Evolutionary conservation across 208 protist species (phyloP).

Genomic region (Porcisia deanei): DNA sequence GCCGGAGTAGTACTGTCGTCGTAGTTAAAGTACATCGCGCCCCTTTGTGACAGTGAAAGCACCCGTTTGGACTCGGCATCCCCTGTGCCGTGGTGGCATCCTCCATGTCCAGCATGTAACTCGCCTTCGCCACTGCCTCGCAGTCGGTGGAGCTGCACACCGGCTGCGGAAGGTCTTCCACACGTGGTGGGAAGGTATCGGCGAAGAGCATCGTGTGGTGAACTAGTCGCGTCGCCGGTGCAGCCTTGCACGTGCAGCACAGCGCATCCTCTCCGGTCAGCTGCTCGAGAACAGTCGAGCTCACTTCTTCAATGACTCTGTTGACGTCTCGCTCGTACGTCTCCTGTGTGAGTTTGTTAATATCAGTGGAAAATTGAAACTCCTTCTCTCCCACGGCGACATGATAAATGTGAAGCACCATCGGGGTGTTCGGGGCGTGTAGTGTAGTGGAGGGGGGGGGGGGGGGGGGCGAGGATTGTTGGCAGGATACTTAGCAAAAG

Average conservation of each 20-base stretch:
- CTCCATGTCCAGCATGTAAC: conserved; percentile 55
- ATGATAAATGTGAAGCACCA: conserved; percentile 65
- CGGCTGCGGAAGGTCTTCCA: conserved; percentile 57
- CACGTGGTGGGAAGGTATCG: conserved; percentile 38
- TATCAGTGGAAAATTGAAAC: conserved; percentile 53
- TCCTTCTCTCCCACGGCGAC: conserved; percentile 54
- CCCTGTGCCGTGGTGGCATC: conserved; percentile 27
- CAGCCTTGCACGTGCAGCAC: conserved; percentile 43
- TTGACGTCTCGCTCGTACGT: conserved; percentile 35
- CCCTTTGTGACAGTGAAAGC: conserved; percentile 45
- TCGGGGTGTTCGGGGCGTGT: background rate
- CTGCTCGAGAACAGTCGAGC: conserved; percentile 44
- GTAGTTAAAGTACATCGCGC: conserved; percentile 7
- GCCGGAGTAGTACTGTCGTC: conserved; percentile 34
- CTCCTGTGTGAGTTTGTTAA: conserved; percentile 40
- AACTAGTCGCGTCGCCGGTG: conserved; percentile 41
- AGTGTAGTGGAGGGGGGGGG: background rate
- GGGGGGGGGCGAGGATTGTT: background rate
- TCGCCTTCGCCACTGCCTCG: conserved; percentile 29
- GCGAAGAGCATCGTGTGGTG: conserved; percentile 67
- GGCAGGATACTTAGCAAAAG: background rate
- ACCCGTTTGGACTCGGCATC: conserved; percentile 34
- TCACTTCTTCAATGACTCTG: conserved; percentile 43
- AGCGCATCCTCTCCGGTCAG: conserved; percentile 40
- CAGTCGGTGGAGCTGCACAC: conserved; percentile 48